phyloP scores from a whole-genome alignment of 768 basidiomycete species.

The Hygrocybe punicea region DNA sequence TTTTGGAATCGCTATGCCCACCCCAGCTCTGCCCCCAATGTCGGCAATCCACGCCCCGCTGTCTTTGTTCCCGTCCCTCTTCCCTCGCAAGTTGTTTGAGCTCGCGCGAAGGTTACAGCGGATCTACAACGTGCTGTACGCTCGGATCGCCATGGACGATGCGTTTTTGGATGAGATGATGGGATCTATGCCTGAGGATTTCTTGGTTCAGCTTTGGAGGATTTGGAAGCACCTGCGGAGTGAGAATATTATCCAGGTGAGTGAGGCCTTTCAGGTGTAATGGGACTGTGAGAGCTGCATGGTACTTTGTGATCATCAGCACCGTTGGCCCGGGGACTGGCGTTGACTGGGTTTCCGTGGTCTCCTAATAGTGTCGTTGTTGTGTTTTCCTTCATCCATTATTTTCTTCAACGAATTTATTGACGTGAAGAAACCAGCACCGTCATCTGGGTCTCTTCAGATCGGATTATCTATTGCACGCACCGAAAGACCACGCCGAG shows the following conservation, averaged over 20 bases:
- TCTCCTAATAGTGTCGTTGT: neutral
- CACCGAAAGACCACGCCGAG: conserved; percentile 30
- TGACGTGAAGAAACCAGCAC: conserved; percentile 43
- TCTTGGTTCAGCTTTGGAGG: conserved; percentile 81
- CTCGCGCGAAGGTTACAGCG: conserved; percentile 68
- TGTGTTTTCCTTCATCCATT: neutral
- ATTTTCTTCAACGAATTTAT: neutral
- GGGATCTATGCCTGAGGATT: conserved; percentile 84
- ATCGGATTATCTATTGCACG: conserved; percentile 90
- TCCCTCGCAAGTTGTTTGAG: conserved; percentile 70
- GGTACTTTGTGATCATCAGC: neutral
- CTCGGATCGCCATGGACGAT: conserved; percentile 74
- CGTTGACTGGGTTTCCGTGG: neutral
- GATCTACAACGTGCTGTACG: conserved; percentile 82
- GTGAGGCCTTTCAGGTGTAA: neutral
- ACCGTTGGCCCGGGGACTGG: too few species aligned
- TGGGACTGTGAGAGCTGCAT: neutral
- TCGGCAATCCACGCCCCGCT: conserved; percentile 91
- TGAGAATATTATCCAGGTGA: neutral
- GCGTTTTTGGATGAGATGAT: conserved; percentile 80
- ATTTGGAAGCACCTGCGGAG: conserved; percentile 75
- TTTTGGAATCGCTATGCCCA: conserved; percentile 34
- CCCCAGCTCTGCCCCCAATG: too few species aligned
- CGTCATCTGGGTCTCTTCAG: conserved; percentile 88
- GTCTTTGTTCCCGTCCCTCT: conserved; percentile 81